Base-by-base conservation (phyloP, 768 basidiomycete genomes). In the Obba rivulosa region DNA sequence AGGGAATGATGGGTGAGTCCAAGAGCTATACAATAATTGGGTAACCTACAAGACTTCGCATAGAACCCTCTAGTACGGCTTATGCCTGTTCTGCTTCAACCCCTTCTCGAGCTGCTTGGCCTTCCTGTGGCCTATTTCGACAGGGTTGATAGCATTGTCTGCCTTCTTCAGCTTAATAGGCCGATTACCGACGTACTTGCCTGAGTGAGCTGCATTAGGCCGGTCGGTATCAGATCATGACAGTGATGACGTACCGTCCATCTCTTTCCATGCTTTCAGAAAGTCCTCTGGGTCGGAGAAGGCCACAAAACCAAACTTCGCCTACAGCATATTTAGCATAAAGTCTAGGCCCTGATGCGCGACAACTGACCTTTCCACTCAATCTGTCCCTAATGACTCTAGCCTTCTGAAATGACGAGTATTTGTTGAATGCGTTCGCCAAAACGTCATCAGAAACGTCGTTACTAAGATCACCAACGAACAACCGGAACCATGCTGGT, bases 261-360 rank as follows among this genome's bases (percentile, higher is more conserved):
- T 98, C 66, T 98, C 94, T 65, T 97, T 97, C 95, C 95, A 99
- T 16, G 95, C 95, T 63, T 83, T 94, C 48, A 99, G 66, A 66
- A 98, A 97, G 65, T 99, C 96, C 68, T 99, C 96, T 0, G 96
- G 96, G 62, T 98, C 96, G 38, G 89, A 91, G 68, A 98, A 99
- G 1, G 92, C 92, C 22, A 98, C 92, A 62, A 99, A 99, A 3
- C 94, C 96, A 62, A 85, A 99, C 66, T 91, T 96, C 0, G 95
- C 94, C 92, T 95, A 48, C 2, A 55, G 46, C 13, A 36, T 38
- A 21, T 21, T 23, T 35, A 3, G 13, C 39, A 21, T 43, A 37
- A 25, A 24, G 20, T 55, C 21, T 28, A 54, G 44, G 3, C 45
- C 34, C 46, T 50, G 28, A 55, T 23, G 18, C 34, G 35, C 8